Base-by-base conservation (phyloP, 2,329 filamentous ascomycete genomes). In the Polytolypa hystricis region DNA sequence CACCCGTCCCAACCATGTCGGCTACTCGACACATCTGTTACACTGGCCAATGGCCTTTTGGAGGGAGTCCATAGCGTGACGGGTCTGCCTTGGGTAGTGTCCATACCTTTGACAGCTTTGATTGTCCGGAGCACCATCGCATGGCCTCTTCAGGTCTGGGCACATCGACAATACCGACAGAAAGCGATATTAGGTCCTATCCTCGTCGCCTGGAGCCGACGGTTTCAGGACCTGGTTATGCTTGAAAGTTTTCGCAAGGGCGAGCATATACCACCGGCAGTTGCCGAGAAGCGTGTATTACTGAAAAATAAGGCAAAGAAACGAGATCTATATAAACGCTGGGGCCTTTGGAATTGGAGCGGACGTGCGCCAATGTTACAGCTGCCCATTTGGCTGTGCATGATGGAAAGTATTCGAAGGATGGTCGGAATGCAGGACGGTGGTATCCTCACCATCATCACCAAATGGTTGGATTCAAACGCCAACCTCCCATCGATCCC, bases 71-170 rank as follows among this genome's bases (percentile, higher is more conserved):
- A 77, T 48, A 51, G 51, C 15, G 8, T 60, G 27, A 64, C 60
- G 11, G 57, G 62, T 29, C 56, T 76, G 2, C 62, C 72, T 37
- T 78, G 73, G 73, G 67, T 56, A 5, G 57, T 61, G 9, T 66
- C 69, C 14, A 65, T 78, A 28, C 73, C 73, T 4, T 53, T 74
- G 36, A 63, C 70, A 3, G 73, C 73, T 3, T 48, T 76, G 27
- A 33, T 67, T 11, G 58, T 74, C 2, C 69, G 73, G 32, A 58
- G 54, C 12, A 38, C 58, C 5, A 51, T 74, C 34, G 61, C 67
- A 28, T 54, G 70, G 7, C 69, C 70, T 3, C 40, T 71, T 8
- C 52, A 67, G 27, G 51, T 68, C 28, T 67, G 62, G 44, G 58
- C 40, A 55, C 66, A 47, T 45, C 52, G 37, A 51, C 53, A 41